A percentile compares a stretch with the other conserved stretches of the same genome.
phyloP scores from a whole-genome alignment of 352 stramenopile species.

The Elongisporangium senticosum region DNA sequence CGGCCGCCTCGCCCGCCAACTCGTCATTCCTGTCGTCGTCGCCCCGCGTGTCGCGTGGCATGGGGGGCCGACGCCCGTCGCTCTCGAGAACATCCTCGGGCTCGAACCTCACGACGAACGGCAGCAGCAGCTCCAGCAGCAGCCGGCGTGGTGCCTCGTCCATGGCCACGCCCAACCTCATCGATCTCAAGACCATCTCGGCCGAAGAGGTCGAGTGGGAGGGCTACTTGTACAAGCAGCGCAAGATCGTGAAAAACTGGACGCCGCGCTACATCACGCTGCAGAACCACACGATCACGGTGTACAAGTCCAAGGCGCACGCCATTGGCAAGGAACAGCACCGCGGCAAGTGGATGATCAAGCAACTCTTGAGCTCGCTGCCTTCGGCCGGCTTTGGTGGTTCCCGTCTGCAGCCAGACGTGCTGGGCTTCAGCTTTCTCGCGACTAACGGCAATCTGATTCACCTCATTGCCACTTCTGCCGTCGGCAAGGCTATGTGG shows the following conservation, averaged over 20 bases:
- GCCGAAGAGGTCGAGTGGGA: conserved; percentile 85
- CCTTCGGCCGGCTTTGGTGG: conserved; percentile 75
- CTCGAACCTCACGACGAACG: conserved; percentile 10
- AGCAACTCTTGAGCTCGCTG: conserved; percentile 72
- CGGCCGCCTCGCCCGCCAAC: conserved; percentile 9
- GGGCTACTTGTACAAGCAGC: conserved; percentile 87
- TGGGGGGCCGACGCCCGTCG: conserved; percentile 24
- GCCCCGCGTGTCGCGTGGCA: conserved; percentile 15
- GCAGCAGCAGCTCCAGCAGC: not conserved
- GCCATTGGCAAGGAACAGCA: conserved; percentile 75
- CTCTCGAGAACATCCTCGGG: conserved; percentile 24
- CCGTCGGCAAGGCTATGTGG: conserved; percentile 78
- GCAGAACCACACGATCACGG: conserved; percentile 69
- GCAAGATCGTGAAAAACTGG: conserved; percentile 88
- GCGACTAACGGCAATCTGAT: conserved; percentile 82
- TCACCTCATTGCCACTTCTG: conserved; percentile 73
- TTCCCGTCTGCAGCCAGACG: conserved; percentile 69
- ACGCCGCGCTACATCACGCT: conserved; percentile 84
- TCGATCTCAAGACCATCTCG: conserved; percentile 85
- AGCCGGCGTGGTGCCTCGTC: not conserved
- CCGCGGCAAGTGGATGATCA: conserved; percentile 76
- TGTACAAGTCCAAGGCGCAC: conserved; percentile 87
- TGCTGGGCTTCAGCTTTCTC: conserved; percentile 79
- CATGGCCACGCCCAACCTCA: conserved; percentile 69
- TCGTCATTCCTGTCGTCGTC: conserved; percentile 12